These are phyloP conservation scores for Scheffersomyces coipomensis DNA, from an alignment of 805 yeast genomes.

Conservation along the genomic window DNA sequence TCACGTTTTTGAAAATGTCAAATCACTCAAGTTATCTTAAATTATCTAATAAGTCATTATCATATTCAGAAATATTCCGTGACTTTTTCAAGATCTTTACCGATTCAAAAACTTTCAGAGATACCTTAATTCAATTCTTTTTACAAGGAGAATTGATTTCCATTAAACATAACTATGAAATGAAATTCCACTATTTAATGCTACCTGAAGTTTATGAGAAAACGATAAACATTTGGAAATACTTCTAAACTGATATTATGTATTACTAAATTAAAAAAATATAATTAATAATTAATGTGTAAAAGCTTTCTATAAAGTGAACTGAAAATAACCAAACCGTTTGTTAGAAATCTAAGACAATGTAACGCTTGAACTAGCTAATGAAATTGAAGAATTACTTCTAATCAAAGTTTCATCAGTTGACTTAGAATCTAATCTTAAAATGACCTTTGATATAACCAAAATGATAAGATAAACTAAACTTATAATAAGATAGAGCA, in stretches of 20 bases:
- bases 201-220: slow-evolving; percentile 29
- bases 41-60: slow-evolving; percentile 36
- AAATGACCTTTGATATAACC: slow-evolving; percentile 6
- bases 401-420: slow-evolving; percentile 4
- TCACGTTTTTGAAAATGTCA: slow-evolving; percentile 18
- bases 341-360: no score
- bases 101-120: slow-evolving; percentile 25
- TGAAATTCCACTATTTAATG: slow-evolving; percentile 35
- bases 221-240: slow-evolving; percentile 24
- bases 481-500: slow-evolving; percentile 9
- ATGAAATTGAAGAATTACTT: slow-evolving; percentile 3
- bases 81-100: slow-evolving; percentile 29
- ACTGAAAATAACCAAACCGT: no score
- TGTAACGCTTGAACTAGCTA: slow-evolving; percentile 1
- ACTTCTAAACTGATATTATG: slow-evolving; percentile 4
- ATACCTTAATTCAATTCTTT: slow-evolving; percentile 20
- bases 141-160: slow-evolving; percentile 24
- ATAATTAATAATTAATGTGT: no score
- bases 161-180: slow-evolving; percentile 20
- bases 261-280: no score
- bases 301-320: no score
- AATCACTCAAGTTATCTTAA: slow-evolving; percentile 22
- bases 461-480: slow-evolving; percentile 4
- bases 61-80: slow-evolving; percentile 32
- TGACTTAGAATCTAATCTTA: slow-evolving; percentile 4